Evolutionary conservation across 371 early-diverging fungal species (phyloP), one percentile per base, ranked within the genome.

Genomic region (Synchytrium microbalum): DNA sequence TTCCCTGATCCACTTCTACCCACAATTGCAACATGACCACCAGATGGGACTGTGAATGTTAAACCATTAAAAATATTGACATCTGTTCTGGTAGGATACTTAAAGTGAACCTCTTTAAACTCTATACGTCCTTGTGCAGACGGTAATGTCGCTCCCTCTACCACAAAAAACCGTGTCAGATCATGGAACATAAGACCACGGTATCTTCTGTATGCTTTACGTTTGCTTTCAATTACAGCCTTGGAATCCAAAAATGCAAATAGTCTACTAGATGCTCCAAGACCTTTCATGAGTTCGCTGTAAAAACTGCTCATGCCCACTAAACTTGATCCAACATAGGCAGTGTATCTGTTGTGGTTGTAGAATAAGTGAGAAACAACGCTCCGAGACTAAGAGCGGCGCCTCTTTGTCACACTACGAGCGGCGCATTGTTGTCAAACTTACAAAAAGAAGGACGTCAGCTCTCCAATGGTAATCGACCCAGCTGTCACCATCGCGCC

Each of bases 221-320:
- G 57, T 8, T 72, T 70, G 16, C 61, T 23, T 14, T 70, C 58
- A 32, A 91, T 87, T 0, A 71, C 60, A 3, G 87, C 84, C 51
- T 74, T 62, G 31, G 81, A 77, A 27, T 88, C 79, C 32, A 90
- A 66, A 26, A 90, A 63, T 14, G 82, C 75, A 74, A 92, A 91
- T 25, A 91, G 64, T 3, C 91, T 79, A 27, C 81, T 75, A 16
- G 85, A 81, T 25, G 92, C 91, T 67, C 91, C 90, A 25, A 87
- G 76, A 54, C 90, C 92, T 70, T 91, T 92, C 87, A 88, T 89
- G 23, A 88, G 80, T 67, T 91, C 90, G 5, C 88, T 84, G 72
- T 87, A 90, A 64, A 88, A 91, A 1, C 86, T 83, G n/a, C 87
- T 81, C 58, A 92, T 74, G 0, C 88, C 46, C 10, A 38, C 73